Evolutionary conservation across 805 yeast species (phyloP), one percentile per base, ranked within the genome.

Genomic region (Teunomyces tritomae): DNA sequence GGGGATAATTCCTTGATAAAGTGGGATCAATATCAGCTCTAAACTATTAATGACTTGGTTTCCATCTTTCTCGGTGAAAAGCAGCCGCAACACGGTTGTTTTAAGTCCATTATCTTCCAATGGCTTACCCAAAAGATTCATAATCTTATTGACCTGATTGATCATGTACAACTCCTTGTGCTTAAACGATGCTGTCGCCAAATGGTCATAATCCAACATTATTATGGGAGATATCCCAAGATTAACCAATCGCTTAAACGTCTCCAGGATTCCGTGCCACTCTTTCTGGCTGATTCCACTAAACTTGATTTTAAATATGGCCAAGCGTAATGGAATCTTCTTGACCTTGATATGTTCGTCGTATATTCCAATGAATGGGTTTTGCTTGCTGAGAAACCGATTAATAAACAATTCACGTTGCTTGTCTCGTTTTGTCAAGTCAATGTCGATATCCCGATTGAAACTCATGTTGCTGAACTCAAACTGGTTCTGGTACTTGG

Each of bases 211-310:
- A 36, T 53, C 57, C 32, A 49, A 28, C 1, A 89, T 68, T 30
- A 89, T 73, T 0, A 90, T 67, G 0, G 96, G 96, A 10, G 85
- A 79, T 1, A 87, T 80, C 0, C 97, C 97, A 11, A 87, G 64
- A 45, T 76, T 73, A 10, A 74, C 67, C 59, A 85, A 68, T 46
- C 85, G 68, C 28, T 73, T 67, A 44, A 86, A 63, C 0, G 89
- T 83, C 33, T 74, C 73, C 3, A 83, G 80, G 11, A 86, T 76
- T 0, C 83, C 82, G 14, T 52, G 52, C 59, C 80, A 60, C 3
- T 63, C 60, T 2, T 62, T 58, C 2, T 48, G 48, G 6, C 65
- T 44, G 20, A 80, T 63, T 2, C 63, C 53, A 4, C 64, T 60
- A 35, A 76, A 61, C 24, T 79, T 67, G 36, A 85, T 68, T 55